phyloP scores from a whole-genome alignment of 768 basidiomycete genomes.

The Tylopilus felleus region DNA sequence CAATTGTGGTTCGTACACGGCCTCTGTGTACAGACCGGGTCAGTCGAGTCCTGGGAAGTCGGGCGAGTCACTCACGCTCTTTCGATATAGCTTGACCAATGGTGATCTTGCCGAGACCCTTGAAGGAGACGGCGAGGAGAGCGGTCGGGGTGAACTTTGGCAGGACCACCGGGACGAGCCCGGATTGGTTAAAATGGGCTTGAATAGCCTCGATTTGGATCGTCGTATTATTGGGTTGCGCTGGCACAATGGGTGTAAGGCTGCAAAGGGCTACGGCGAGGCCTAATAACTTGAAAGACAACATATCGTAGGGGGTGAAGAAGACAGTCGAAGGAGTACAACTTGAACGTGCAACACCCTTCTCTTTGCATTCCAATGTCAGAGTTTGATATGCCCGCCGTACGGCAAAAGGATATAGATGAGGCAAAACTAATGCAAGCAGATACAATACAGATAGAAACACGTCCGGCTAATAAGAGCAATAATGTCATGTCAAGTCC shows the following conservation, averaged over 20 bases:
- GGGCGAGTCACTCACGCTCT: constrained; percentile 44
- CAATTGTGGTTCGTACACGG: constrained; percentile 50
- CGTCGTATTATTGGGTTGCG: constrained; percentile 42
- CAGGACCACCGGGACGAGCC: constrained; percentile 61
- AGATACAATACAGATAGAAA: constrained; percentile 34
- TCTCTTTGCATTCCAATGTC: constrained; percentile 15
- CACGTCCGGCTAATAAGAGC: constrained; percentile 20
- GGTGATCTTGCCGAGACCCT: constrained; percentile 45
- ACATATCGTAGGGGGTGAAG: constrained; percentile 12
- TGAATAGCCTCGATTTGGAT: constrained; percentile 56
- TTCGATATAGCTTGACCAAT: constrained; percentile 59
- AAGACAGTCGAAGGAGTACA: background rate
- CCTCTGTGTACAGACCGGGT: constrained; percentile 42
- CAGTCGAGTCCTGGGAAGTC: background rate
- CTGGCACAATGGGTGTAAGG: constrained; percentile 35
- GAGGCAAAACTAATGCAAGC: constrained; percentile 25
- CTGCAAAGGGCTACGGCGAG: constrained; percentile 36
- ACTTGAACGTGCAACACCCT: background rate
- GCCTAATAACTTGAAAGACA: constrained; percentile 5
- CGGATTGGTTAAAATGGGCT: constrained; percentile 63
- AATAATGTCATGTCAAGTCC: constrained; percentile 28
- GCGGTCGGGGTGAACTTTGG: constrained; percentile 58
- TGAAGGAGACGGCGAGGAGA: constrained; percentile 50
- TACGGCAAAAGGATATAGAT: constrained; percentile 9
- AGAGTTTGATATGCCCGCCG: constrained; percentile 21